Evolutionary conservation across 306 rosid genomes (phyloP), one percentile per base, ranked within the genome.

Genomic region (Ceratonia siliqua): DNA sequence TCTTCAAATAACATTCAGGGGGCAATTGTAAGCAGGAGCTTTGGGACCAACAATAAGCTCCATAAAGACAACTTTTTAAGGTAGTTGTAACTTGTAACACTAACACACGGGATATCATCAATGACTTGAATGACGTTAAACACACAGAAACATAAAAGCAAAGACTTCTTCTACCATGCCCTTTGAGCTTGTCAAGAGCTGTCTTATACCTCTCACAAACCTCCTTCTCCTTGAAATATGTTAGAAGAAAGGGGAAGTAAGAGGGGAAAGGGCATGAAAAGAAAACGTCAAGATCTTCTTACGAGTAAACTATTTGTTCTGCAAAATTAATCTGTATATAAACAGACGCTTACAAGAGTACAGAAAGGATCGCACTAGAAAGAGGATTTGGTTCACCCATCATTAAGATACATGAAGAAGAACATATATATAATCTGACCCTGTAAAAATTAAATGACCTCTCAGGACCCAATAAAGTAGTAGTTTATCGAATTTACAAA

Each of bases 71-170:
- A 13, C 8, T 10, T 38, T 20, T 1, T 0, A 50, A 17, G 56
- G 56, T 22, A 62, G 27, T 59, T 18, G 27, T n/a, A 61, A 38
- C 30, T 35, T 5, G 27, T 35, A 14, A 20, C 68, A 64, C 54
- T n/a, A n/a, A 42, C 68, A 64, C 54, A 53, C 39, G 35, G 64
- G 20, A 63, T 42, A 52, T 62, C 42, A 50, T 53, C 30, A 14
- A 32, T 38, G 5, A 42, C 9, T 27, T 27, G 17, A 53, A 25
- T 53, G 7, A 7, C 67, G 56, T 53, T 8, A 18, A 38, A 35
- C 63, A 22, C 3, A 17, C 20, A 41, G 42, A 14, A 43, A 13
- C 30, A 54, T 6, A 15, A n/a, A 59, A 32, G 43, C 66, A 33
- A n/a, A 2, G 7, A 58, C 15, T 8, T 32, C 24, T 6, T 4